These are phyloP conservation scores for Leccinellum rugosiceps DNA, from an alignment of 768 basidiomycete species.

Conservation along the genomic window DNA sequence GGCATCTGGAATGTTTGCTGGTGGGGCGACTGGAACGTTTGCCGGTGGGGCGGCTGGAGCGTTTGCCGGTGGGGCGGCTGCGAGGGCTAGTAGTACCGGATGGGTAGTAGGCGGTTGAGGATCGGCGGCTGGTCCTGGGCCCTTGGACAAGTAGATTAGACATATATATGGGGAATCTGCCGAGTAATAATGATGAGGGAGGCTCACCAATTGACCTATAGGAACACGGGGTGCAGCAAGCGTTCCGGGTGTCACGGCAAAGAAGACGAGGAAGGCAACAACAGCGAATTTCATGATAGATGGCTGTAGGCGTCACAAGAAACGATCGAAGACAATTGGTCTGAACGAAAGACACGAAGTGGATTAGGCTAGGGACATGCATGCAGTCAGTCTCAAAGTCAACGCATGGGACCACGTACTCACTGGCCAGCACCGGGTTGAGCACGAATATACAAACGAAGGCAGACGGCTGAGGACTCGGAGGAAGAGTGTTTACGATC, in stretches of 20 bases:
- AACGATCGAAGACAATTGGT: neutral
- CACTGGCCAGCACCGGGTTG: neutral
- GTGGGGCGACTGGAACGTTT: too few species aligned
- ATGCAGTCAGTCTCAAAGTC: neutral
- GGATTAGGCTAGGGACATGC: neutral
- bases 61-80: too few species aligned
- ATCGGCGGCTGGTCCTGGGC: too few species aligned
- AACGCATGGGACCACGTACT: neutral
- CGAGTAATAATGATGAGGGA: neutral
- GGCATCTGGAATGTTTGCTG: too few species aligned
- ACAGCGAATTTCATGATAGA: neutral
- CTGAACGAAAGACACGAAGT: neutral
- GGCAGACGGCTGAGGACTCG: too few species aligned
- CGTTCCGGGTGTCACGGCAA: neutral
- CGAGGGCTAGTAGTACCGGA: too few species aligned
- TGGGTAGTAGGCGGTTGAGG: too few species aligned
- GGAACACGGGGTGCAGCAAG: neutral
- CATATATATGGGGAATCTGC: neutral
- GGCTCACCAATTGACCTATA: too few species aligned
- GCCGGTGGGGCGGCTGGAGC: too few species aligned
- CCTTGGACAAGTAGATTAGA: too few species aligned
- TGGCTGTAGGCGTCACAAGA: neutral
- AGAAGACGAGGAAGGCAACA: neutral
- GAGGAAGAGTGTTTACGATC: too few species aligned
- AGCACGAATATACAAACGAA: neutral